Evolutionary conservation across 2,329 filamentous ascomycete species (phyloP).

Genomic region (Thielaviopsis euricoi): DNA sequence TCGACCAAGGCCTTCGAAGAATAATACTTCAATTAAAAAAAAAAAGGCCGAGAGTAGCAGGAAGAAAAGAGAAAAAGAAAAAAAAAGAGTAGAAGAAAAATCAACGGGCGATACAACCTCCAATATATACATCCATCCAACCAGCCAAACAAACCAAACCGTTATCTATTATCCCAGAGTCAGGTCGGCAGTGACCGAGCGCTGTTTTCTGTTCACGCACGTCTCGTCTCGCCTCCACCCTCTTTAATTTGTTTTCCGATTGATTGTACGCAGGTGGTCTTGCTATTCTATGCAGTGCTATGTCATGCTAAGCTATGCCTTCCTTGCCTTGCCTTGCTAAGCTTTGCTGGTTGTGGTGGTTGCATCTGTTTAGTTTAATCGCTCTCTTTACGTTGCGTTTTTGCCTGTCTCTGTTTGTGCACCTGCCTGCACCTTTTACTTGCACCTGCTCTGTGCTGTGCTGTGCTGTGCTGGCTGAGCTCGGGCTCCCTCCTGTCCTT

Average conservation of each 20-base stretch:
- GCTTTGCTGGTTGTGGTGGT: no score
- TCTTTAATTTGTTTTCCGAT: no score
- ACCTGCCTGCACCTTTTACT: not conserved
- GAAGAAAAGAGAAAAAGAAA: not conserved
- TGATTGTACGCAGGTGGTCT: no score
- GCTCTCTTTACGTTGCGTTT: not conserved
- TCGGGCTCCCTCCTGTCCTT: not conserved
- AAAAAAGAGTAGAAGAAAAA: not conserved
- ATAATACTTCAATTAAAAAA: not conserved
- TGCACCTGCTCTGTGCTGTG: not conserved
- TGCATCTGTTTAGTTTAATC: no score
- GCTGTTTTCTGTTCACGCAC: not conserved
- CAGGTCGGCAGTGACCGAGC: not conserved
- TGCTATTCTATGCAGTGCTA: no score
- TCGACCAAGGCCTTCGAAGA: not conserved
- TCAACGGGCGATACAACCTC: not conserved
- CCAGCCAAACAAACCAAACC: not conserved
- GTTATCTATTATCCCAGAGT: not conserved
- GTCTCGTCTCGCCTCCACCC: not conserved
- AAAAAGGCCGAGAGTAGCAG: not conserved
- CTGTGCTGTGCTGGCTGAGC: not conserved
- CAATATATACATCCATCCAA: no score
- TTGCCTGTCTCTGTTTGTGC: not conserved
- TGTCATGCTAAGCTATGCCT: no score
- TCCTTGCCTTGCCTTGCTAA: no score